These are phyloP conservation scores for Microstegium vimineum DNA, from an alignment of 176 grass and related monocot genomes.

Conservation along the genomic window DNA sequence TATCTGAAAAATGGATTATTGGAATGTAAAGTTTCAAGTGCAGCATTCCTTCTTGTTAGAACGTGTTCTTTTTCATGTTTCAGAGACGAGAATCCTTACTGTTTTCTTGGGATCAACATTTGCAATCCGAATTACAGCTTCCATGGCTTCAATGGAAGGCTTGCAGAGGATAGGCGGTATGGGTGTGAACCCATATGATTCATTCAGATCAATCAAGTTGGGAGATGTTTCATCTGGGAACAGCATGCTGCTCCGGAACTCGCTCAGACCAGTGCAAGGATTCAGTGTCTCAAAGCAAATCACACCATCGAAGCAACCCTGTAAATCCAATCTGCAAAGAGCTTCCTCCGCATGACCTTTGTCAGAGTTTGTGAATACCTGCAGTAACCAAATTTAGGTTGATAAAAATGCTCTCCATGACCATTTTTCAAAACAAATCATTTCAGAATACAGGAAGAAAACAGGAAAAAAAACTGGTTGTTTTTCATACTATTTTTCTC, in stretches of 20 bases:
- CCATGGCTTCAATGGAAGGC: constrained; percentile 56
- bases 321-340: constrained; percentile 38
- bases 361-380: constrained; percentile 72
- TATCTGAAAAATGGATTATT: constrained; percentile 31
- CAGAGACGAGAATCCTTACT: constrained; percentile 9
- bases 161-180: constrained; percentile 56
- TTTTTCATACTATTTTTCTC: constrained; percentile 58
- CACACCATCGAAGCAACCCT: constrained; percentile 64
- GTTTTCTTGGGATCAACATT: constrained; percentile 51
- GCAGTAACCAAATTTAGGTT: constrained; percentile 5
- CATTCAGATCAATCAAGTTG: background rate
- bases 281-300: constrained; percentile 80
- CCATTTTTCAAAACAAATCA: no score
- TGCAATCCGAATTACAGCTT: constrained; percentile 42
- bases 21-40: background rate
- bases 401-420: background rate
- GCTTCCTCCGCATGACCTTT: constrained; percentile 45
- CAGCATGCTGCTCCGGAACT: background rate
- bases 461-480: background rate
- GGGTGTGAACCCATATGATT: constrained; percentile 1
- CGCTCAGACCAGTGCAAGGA: background rate
- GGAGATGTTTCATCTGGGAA: constrained; percentile 15
- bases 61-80: background rate
- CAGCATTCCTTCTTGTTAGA: background rate
- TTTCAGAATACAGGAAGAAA: background rate